Base-by-base conservation (phyloP, 371 early-diverging fungal species). In the Coemansia sp. region DNA sequence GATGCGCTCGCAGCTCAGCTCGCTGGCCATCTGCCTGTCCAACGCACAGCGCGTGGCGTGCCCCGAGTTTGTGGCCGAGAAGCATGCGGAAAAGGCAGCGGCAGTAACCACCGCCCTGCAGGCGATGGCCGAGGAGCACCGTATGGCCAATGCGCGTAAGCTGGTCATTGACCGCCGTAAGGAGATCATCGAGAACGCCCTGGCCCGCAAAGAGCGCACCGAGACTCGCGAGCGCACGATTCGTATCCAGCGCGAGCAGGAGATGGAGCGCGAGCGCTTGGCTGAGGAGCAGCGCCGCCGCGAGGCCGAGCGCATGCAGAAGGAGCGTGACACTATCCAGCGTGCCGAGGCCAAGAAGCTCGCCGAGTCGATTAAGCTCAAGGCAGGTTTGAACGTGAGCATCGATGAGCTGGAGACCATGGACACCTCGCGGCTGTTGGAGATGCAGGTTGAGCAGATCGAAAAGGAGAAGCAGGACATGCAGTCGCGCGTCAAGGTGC, bases 111-210 rank as follows among this genome's bases (percentile, higher is more conserved):
- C 83, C 59, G 91, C 92, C 28, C 77, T 91, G 46, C 79, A 82
- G 66, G 82, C 84, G 57, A 85, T 90, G 78, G 88, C 90, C 69
- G 87, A 90, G 79, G 98, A 98, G 83, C 92, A 93, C 83, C 86
- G 88, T 77, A 80, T 82, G 13, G 88, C 91, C 28, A 73, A 89
- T 29, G 88, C 87, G 36, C 89, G 97, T 68, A 89, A 93, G 82
- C 82, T 85, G 11, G 85, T 93, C 40, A 94, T 97, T 67, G 95
- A 96, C 72, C 91, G 90, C 68, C 89, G 94, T 80, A 96, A 96
- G 87, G 95, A 95, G 80, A 79, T 92, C 13, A 86, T 90, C 57
- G 96, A 96, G 79, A 89, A 87, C 21, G 85, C 90, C 65, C 75
- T 86, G 61, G 85, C 87, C 11, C 91, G 89, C 67, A 88, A 86